Evolutionary conservation across 2,329 filamentous ascomycete genomes (phyloP).

Genomic region (Sclerotinia nivalis): DNA sequence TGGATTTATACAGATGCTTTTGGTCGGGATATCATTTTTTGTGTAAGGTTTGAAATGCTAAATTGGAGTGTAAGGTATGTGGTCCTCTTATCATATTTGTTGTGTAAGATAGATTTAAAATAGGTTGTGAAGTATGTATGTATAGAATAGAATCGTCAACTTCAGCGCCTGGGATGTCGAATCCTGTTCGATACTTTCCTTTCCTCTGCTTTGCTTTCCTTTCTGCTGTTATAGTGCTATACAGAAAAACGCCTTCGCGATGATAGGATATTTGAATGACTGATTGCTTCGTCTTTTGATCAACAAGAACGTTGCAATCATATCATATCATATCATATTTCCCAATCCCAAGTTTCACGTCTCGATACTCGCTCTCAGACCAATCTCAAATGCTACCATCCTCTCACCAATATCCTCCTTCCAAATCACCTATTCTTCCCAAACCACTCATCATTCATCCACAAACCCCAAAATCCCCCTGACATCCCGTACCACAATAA

Average conservation of each 20-base stretch:
- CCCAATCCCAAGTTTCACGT: background rate
- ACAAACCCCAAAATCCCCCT: slow-evolving; percentile 16
- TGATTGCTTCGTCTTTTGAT: background rate
- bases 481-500: slow-evolving; percentile 17
- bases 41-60: too few species aligned
- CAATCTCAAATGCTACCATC: background rate
- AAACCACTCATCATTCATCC: background rate
- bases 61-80: too few species aligned
- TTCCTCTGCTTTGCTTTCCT: too few species aligned
- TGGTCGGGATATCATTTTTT: too few species aligned
- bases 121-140: too few species aligned
- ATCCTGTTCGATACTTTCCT: background rate
- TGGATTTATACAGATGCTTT: too few species aligned
- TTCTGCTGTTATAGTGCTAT: background rate
- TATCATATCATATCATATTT: background rate
- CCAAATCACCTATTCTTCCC: background rate
- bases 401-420: background rate
- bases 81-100: too few species aligned
- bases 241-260: background rate
- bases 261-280: background rate
- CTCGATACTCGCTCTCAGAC: background rate
- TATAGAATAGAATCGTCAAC: too few species aligned
- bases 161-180: background rate
- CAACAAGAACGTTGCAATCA: background rate
- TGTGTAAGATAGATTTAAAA: too few species aligned